phyloP scores from a whole-genome alignment of 495 filamentous ascomycete genomes.

The Tuber borchii region DNA sequence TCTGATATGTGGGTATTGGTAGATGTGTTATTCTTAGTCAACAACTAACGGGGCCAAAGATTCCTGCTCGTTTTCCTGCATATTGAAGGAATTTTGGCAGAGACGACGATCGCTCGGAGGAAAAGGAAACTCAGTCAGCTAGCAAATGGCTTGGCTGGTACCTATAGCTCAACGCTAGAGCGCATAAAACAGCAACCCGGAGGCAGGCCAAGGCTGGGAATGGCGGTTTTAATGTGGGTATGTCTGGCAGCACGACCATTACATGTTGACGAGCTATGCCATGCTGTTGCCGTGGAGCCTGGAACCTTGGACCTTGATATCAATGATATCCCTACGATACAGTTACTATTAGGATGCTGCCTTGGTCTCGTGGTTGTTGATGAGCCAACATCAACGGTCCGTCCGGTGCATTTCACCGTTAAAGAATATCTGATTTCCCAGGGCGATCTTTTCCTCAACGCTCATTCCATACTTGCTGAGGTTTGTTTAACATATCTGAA shows the following conservation, averaged over 20 bases:
- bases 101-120: background rate
- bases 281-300: background rate
- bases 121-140: background rate
- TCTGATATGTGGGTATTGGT: background rate
- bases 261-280: background rate
- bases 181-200: background rate
- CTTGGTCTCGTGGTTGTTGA: background rate
- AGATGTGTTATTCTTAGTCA: background rate
- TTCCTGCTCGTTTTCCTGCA: conserved; percentile 3
- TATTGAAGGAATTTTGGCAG: background rate
- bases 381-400: background rate
- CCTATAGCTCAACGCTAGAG: background rate
- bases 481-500: conserved; percentile 2
- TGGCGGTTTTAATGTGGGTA: background rate
- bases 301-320: background rate
- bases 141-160: background rate
- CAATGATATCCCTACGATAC: background rate
- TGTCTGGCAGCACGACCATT: background rate
- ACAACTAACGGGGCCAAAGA: background rate
- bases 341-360: background rate
- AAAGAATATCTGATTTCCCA: background rate
- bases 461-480: background rate
- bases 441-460: background rate
- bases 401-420: background rate
- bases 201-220: background rate